Conservation (phyloP, 2,329 filamentous ascomycete genomes). For the Coniosporium tulheliwenetii region DNA sequence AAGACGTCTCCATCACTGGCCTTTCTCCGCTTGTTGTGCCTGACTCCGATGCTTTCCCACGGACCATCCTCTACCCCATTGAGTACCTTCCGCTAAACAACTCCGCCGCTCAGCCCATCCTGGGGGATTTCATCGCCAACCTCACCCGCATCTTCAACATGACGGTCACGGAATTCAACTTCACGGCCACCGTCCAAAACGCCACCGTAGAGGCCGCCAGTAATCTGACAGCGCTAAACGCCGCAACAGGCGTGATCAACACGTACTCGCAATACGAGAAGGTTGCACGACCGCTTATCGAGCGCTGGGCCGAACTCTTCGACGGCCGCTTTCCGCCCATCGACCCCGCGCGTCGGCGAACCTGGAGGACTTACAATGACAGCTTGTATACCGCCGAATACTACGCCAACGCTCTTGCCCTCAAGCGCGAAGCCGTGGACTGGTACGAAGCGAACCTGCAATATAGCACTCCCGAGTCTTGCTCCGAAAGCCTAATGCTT, state of each 20-base stretch:
- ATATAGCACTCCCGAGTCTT: too few relatives aligned
- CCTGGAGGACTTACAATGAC: conserved; percentile 14
- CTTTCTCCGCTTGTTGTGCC: conserved; percentile 19
- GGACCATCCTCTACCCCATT: conserved; percentile 22
- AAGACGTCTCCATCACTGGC: conserved; percentile 19
- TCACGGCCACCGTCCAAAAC: conserved; percentile 17
- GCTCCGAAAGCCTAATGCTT: too few relatives aligned
- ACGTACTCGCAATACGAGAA: conserved; percentile 16
- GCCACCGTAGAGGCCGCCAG: conserved; percentile 11
- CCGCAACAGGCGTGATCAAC: conserved; percentile 15
- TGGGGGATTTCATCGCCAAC: conserved; percentile 21
- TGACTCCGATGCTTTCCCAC: conserved; percentile 19
- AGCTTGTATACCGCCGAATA: neutral
- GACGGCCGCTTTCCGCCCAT: conserved; percentile 24
- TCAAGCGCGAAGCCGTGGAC: too few relatives aligned
- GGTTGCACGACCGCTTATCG: conserved; percentile 17
- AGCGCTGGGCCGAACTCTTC: conserved; percentile 16
- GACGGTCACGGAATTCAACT: conserved; percentile 20
- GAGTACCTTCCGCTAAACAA: conserved; percentile 27
- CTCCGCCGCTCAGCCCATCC: conserved; percentile 20
- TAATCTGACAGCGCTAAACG: conserved; percentile 15
- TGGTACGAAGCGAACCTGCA: too few relatives aligned
- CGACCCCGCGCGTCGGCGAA: conserved; percentile 17
- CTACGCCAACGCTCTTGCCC: too few relatives aligned
- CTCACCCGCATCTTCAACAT: conserved; percentile 20